Percentiles rank a stretch among this genome's conserved stretches.
Evolutionary conservation across 805 yeast species (phyloP).

Genomic region (Sugiyamaella marilandica): DNA sequence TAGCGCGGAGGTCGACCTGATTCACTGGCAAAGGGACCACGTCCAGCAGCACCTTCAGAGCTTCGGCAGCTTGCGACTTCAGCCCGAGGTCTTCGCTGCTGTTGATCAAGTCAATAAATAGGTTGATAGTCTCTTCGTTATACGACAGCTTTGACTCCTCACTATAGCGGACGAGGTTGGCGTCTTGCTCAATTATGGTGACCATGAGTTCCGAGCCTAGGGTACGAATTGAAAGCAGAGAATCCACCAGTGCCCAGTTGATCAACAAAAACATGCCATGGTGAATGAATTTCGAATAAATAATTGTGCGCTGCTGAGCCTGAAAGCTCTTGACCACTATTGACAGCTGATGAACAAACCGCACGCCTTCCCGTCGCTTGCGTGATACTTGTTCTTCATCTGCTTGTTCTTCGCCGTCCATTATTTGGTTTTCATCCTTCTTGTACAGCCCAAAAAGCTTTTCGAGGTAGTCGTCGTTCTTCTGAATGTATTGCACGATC

Average conservation of each 20-base stretch:
- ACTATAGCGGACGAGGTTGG: constrained; percentile 44
- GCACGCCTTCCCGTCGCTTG: constrained; percentile 61
- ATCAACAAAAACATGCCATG: constrained; percentile 68
- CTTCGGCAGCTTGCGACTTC: constrained; percentile 79
- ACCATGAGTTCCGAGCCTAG: constrained; percentile 78
- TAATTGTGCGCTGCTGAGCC: constrained; percentile 54
- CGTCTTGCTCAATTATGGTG: constrained; percentile 79
- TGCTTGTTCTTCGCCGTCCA: neutral
- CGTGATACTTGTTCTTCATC: neutral
- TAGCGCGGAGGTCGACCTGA: neutral
- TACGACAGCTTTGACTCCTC: constrained; percentile 1
- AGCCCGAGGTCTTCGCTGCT: constrained; percentile 65
- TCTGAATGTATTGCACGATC: constrained; percentile 54
- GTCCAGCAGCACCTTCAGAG: constrained; percentile 67
- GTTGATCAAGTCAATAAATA: constrained; percentile 53
- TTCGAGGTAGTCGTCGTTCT: constrained; percentile 47
- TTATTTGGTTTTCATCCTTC: neutral
- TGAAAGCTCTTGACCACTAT: constrained; percentile 66
- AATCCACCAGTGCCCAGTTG: constrained; percentile 62
- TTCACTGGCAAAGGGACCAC: constrained; percentile 21
- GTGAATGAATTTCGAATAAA: constrained; percentile 59
- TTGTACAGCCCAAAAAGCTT: constrained; percentile 56
- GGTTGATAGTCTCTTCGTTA: constrained; percentile 17
- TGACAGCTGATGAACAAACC: constrained; percentile 74
- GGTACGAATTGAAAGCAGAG: constrained; percentile 46